Conservation (phyloP, 78 protist species). For the Pigoraptor vietnamica region DNA sequence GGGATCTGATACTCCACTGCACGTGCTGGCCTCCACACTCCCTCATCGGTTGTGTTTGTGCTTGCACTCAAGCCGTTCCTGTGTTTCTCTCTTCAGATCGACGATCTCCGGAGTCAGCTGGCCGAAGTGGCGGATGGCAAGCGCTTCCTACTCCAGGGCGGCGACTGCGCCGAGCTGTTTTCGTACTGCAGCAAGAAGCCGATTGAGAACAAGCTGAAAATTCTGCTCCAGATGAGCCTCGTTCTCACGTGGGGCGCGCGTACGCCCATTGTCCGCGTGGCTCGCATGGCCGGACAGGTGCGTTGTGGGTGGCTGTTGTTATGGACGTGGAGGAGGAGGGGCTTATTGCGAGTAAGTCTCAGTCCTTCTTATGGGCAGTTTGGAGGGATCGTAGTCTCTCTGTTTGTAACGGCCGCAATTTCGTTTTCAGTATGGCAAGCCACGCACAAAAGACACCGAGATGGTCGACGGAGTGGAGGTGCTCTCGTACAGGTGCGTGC, state of each 20-base stretch:
- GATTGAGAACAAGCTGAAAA: constrained; percentile 36
- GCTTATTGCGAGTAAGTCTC: too few relatives aligned
- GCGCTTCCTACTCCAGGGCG: constrained; percentile 60
- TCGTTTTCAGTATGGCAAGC: too few relatives aligned
- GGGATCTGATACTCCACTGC: too few relatives aligned
- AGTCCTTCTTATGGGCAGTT: too few relatives aligned
- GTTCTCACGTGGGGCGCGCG: constrained; percentile 31
- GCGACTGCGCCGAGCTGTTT: constrained; percentile 71
- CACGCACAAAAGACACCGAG: too few relatives aligned
- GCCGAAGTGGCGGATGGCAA: constrained; percentile 37
- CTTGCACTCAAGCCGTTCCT: too few relatives aligned
- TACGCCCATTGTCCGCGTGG: constrained; percentile 46
- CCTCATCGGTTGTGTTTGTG: too few relatives aligned
- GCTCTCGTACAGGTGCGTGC: constrained; percentile 15
- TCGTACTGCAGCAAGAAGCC: constrained; percentile 22
- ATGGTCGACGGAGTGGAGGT: constrained; percentile 7
- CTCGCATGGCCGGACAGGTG: constrained; percentile 64
- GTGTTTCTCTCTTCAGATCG: too few relatives aligned
- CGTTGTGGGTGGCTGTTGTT: background rate
- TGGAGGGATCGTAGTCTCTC: too few relatives aligned
- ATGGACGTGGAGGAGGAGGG: too few relatives aligned
- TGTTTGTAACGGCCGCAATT: too few relatives aligned
- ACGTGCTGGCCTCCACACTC: too few relatives aligned
- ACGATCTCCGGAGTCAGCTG: background rate
- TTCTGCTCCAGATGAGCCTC: constrained; percentile 53